Percentiles rank a stretch among this genome's conserved stretches.
Evolutionary conservation across 208 protist genomes (phyloP).

Genomic region (Leishmania martiniquensis): DNA sequence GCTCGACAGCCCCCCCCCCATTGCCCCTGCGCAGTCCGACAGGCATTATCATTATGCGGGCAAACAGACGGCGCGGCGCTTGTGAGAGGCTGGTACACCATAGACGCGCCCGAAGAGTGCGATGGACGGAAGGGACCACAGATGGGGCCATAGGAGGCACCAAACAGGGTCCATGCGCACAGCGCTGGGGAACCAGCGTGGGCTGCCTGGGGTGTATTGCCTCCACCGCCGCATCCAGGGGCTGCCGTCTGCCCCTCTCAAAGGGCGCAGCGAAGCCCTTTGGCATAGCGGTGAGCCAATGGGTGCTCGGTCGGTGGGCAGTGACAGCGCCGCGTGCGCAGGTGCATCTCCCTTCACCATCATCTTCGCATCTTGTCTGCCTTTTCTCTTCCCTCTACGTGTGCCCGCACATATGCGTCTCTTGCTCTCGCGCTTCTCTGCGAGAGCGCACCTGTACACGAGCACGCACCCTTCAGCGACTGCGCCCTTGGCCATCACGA

Average conservation of each 20-base stretch:
- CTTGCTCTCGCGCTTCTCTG: too few species aligned
- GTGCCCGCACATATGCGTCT: background rate
- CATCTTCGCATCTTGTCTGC: background rate
- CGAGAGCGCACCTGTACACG: background rate
- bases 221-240: background rate
- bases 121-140: background rate
- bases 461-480: background rate
- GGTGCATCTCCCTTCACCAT: background rate
- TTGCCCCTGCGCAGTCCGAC: background rate
- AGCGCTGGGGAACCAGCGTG: background rate
- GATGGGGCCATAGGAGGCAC: background rate
- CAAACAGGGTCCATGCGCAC: background rate
- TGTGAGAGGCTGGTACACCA: background rate
- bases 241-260: background rate
- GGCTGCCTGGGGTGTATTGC: background rate
- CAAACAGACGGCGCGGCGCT: background rate
- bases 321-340: background rate
- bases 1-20: background rate
- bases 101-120: background rate
- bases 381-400: background rate
- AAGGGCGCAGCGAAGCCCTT: background rate
- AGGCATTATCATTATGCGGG: background rate
- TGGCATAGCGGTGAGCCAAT: background rate
- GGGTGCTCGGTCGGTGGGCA: background rate
- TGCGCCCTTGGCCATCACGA: background rate